Conservation (phyloP, 1,139 yeast genomes). For the Magnusiomyces suaveolens region DNA sequence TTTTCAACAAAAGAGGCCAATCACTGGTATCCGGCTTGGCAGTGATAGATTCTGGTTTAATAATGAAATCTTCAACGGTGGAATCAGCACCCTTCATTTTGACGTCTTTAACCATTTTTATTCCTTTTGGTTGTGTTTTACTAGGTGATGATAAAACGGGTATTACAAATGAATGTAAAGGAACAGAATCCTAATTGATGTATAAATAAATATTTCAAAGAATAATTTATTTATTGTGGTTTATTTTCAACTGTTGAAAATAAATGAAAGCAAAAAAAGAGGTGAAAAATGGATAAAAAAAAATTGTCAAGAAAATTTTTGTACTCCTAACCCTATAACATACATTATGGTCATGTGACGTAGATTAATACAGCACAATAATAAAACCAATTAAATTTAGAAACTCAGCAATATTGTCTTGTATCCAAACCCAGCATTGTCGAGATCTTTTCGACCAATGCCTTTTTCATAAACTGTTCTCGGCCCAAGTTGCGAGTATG, state of each 20-base stretch:
- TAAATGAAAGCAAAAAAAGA: too few relatives aligned
- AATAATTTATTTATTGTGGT: too few relatives aligned
- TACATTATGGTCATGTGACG: too few relatives aligned
- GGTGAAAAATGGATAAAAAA: too few relatives aligned
- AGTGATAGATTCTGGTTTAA: constrained; percentile 74
- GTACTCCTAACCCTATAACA: too few relatives aligned
- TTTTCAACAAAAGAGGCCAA: constrained; percentile 91
- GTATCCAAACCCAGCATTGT: constrained; percentile 12
- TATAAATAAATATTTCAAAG: too few relatives aligned
- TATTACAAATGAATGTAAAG: too few relatives aligned
- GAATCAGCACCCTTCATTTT: constrained; percentile 23
- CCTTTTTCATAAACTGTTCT: constrained; percentile 50
- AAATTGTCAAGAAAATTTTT: too few relatives aligned
- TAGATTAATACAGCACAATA: not conserved
- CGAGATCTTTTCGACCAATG: constrained; percentile 24
- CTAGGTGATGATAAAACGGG: too few relatives aligned
- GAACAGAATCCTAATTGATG: too few relatives aligned
- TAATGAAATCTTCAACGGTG: constrained; percentile 38
- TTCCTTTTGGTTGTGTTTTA: too few relatives aligned
- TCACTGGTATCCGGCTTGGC: constrained; percentile 81
- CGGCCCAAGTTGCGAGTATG: constrained; percentile 59
- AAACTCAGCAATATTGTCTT: not conserved
- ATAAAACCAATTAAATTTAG: not conserved
- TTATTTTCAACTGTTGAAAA: too few relatives aligned
- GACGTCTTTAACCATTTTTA: constrained; percentile 23